Conservation (phyloP, 2,329 filamentous ascomycete species). For the Calonectria henricotiae region DNA sequence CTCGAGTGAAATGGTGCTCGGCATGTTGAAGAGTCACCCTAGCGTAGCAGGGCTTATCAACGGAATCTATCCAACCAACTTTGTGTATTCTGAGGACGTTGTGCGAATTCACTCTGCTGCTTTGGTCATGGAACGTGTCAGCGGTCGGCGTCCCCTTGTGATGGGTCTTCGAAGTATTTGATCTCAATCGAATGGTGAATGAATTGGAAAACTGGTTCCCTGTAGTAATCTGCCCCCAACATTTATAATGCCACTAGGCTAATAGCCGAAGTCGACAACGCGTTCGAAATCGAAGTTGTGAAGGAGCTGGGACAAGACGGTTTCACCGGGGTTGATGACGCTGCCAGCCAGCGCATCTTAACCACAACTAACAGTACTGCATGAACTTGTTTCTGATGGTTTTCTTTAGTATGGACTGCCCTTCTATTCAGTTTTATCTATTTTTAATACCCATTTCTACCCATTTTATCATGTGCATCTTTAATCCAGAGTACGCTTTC, state of each 20-base stretch:
- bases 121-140: neutral
- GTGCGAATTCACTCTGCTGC: neutral
- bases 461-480: neutral
- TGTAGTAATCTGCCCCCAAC: neutral
- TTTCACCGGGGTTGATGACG: neutral
- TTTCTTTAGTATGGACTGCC: neutral
- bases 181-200: neutral
- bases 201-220: neutral
- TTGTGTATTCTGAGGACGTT: neutral
- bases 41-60: neutral
- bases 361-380: neutral
- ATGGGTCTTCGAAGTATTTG: neutral
- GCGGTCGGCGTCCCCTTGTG: neutral
- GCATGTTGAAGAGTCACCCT: neutral
- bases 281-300: neutral
- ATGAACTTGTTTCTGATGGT: neutral
- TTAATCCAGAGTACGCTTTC: neutral
- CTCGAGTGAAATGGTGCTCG: neutral
- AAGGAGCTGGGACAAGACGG: neutral
- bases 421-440: neutral
- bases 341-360: neutral
- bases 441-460: neutral
- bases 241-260: neutral
- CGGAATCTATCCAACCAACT: neutral
- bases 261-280: neutral